Base-by-base conservation (phyloP, 2,329 filamentous ascomycete genomes). In the Dryadomyces quercivorus region DNA sequence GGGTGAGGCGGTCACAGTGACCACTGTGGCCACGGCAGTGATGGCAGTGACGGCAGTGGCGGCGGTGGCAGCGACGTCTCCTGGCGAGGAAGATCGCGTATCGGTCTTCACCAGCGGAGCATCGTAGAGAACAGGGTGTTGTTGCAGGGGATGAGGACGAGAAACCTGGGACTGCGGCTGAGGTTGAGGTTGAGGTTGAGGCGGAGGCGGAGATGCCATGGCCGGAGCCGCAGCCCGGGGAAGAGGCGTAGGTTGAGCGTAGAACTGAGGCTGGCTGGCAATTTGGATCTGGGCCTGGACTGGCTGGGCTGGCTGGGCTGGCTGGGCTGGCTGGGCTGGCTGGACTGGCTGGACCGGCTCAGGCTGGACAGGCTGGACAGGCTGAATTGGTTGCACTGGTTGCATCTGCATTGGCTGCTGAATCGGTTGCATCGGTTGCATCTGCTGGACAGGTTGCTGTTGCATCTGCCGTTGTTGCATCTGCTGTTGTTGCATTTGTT, bases 81-180 rank as follows among this genome's bases (percentile, higher is more conserved):
- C 34, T 9, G 34, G 10, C 6, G 16, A 2, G 10, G 13, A 16
- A 50, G 12, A 31, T 31, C 26, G 26, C 4, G 26, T 31, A 31
- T 31, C 26, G 26, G 8, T 8, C 26, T 5, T 8, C 26, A 31
- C 34, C 4, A 16, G 2, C 9, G 36, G 43, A 2, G 34, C 16
- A 15, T 13, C 38, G 13, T 53, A 51, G 5, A 40, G 22, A 12
- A 57, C 51, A 1, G 57, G 52, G 13, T 59, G 55, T 26, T 59
- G 53, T 51, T 57, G 57, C 38, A 57, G 50, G 18, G 55, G 54
- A 47, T 60, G 49, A 3, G 40, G 42, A n/a, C n/a, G n/a, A 4
- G 47, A 31, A 2, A 18, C 10, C 21, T 47, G 40, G 6, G 36
- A 18, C 16, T 36, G 45, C 9, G 42, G 16, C 31, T 34, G 13